A percentile compares a stretch with the other conserved stretches of the same genome.
Conservation (phyloP, 2,329 filamentous ascomycete species). For the Dactylellina parvicollis region DNA sequence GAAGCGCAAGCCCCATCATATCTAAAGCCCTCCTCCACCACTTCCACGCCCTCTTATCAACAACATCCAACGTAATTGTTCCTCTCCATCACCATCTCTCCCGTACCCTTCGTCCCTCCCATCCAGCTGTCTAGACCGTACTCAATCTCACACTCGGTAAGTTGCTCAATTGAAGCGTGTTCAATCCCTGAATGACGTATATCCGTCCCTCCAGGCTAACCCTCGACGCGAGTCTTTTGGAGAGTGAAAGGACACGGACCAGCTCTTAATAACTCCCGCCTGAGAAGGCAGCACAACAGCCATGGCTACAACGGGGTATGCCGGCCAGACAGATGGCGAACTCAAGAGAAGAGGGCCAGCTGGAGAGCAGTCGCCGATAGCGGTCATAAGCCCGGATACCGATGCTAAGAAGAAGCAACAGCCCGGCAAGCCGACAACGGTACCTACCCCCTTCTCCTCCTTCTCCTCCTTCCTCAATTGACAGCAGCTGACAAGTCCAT, state of each 20-base stretch:
- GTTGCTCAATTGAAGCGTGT: conserved; percentile 44
- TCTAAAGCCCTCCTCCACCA: conserved; percentile 53
- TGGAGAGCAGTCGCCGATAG: conserved; percentile 35
- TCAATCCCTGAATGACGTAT: conserved; percentile 24
- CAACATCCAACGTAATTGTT: conserved; percentile 5
- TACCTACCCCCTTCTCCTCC: not conserved
- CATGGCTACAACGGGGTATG: conserved; percentile 53
- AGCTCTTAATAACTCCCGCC: conserved; percentile 33
- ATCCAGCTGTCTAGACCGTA: conserved; percentile 13
- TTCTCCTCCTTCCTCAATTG: not conserved
- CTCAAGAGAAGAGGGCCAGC: conserved; percentile 44
- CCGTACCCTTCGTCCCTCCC: not conserved
- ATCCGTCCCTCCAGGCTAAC: conserved; percentile 15
- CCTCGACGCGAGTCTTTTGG: conserved; percentile 46
- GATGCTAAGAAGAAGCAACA: conserved; percentile 51
- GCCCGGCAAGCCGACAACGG: conserved; percentile 34
- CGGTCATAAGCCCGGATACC: conserved; percentile 27
- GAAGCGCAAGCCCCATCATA: conserved; percentile 53
- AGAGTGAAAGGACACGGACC: conserved; percentile 45
- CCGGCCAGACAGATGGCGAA: conserved; percentile 46
- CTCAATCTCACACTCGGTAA: conserved; percentile 20
- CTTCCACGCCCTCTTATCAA: conserved; percentile 27
- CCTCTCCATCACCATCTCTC: conserved; percentile 7
- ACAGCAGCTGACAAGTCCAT: not conserved
- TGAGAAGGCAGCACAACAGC: conserved; percentile 47